phyloP scores from a whole-genome alignment of 495 filamentous ascomycete species.

The Daldinia concentrica region DNA sequence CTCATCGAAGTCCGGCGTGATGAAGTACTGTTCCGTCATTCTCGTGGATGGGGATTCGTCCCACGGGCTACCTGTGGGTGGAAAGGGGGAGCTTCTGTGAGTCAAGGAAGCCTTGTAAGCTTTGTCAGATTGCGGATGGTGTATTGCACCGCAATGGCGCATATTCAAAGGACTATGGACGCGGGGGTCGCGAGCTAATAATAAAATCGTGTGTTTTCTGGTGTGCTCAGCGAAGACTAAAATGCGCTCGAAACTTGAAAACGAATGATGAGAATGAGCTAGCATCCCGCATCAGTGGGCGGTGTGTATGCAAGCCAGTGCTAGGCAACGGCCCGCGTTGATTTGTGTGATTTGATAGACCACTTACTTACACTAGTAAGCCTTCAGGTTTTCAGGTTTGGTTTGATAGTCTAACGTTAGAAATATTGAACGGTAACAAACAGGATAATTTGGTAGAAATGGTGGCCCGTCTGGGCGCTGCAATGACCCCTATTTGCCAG shows the following conservation, averaged over 20 bases:
- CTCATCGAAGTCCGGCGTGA: slow-evolving; percentile 33
- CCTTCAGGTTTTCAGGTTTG: slow-evolving; percentile 30
- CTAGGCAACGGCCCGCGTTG: slow-evolving; percentile 26
- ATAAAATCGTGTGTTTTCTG: slow-evolving; percentile 15
- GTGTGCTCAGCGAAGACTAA: background rate
- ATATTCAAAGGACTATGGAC: slow-evolving; percentile 4
- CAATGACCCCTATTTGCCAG: slow-evolving; percentile 6
- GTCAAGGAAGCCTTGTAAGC: slow-evolving; percentile 30
- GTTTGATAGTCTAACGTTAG: slow-evolving; percentile 18
- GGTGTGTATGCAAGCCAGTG: slow-evolving; percentile 20
- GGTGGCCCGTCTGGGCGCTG: slow-evolving; percentile 36
- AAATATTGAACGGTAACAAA: slow-evolving; percentile 35
- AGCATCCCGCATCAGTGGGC: slow-evolving; percentile 15
- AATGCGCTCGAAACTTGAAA: background rate
- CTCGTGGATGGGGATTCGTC: slow-evolving; percentile 7
- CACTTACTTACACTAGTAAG: slow-evolving; percentile 33
- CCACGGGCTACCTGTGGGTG: background rate
- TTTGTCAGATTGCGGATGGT: slow-evolving; percentile 37
- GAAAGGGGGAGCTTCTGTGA: slow-evolving; percentile 19
- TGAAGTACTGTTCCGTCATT: slow-evolving; percentile 17
- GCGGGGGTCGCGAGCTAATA: slow-evolving; percentile 18
- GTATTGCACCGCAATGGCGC: slow-evolving; percentile 14
- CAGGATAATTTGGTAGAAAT: slow-evolving; percentile 37
- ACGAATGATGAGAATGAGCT: slow-evolving; percentile 20
- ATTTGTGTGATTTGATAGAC: slow-evolving; percentile 28